These are phyloP conservation scores for Lippia alba DNA, from an alignment of 305 asterid species.

Conservation along the genomic window DNA sequence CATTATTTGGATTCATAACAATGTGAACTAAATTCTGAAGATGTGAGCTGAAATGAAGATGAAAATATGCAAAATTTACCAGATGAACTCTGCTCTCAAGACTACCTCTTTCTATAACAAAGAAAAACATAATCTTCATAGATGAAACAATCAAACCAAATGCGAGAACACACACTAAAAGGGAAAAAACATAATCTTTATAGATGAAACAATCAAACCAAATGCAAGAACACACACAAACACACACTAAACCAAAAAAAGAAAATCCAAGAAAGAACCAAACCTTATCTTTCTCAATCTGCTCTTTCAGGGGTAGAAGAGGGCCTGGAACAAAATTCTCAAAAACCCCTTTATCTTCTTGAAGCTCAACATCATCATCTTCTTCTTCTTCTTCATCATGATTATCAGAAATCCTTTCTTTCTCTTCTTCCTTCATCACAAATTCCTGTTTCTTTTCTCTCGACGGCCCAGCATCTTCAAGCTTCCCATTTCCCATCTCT, in stretches of 20 bases:
- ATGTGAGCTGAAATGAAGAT: neutral
- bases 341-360: conserved; percentile 35
- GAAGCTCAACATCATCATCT: conserved; percentile 34
- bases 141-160: no score
- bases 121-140: neutral
- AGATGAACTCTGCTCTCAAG: no score
- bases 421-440: conserved; percentile 27
- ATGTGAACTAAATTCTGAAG: neutral
- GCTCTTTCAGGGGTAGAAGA: conserved; percentile 79
- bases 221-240: no score
- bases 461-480: conserved; percentile 60
- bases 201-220: neutral
- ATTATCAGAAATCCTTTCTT: conserved; percentile 11
- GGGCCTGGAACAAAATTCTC: conserved; percentile 71
- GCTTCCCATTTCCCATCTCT: conserved; percentile 45
- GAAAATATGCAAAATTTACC: no score
- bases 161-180: neutral
- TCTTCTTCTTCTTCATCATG: conserved; percentile 36
- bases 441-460: conserved; percentile 35
- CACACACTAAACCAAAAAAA: no score
- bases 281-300: conserved; percentile 81
- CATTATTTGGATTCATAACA: neutral
- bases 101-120: neutral
- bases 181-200: neutral
- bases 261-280: neutral